These are phyloP conservation scores for Nothophoma quercina DNA, from an alignment of 2,329 filamentous ascomycete genomes.

Conservation along the genomic window DNA sequence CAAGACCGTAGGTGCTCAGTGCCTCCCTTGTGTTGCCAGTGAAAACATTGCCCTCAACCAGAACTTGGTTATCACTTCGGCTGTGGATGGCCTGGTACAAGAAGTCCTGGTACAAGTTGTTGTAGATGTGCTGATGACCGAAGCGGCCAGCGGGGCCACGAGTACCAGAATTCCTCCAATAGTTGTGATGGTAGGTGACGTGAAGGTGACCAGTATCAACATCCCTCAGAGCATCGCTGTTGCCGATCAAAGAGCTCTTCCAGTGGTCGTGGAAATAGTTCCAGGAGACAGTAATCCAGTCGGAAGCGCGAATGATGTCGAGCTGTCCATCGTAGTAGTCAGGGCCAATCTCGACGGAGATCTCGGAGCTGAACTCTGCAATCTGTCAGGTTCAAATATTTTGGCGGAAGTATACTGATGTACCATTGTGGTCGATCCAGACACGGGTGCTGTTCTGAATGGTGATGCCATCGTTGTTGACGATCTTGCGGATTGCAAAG, in stretches of 20 bases:
- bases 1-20: slow-evolving; percentile 62
- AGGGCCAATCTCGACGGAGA: slow-evolving; percentile 65
- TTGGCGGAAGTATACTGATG: accelerated
- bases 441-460: slow-evolving; percentile 65
- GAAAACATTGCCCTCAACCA: slow-evolving; percentile 60
- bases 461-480: slow-evolving; percentile 66
- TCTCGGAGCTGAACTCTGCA: slow-evolving; percentile 66
- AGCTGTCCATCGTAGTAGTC: slow-evolving; percentile 70
- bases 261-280: slow-evolving; percentile 66
- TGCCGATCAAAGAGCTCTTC: slow-evolving; percentile 68
- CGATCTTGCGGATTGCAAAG: slow-evolving; percentile 66
- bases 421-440: slow-evolving; percentile 70
- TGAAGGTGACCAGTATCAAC: slow-evolving; percentile 69
- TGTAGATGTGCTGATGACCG: slow-evolving; percentile 70
- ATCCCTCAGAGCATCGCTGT: slow-evolving; percentile 63
- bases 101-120: slow-evolving; percentile 55
- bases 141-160: slow-evolving; percentile 70
- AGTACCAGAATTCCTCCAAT: slow-evolving; percentile 69
- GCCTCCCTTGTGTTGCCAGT: slow-evolving; percentile 57
- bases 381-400: background rate
- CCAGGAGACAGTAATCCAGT: slow-evolving; percentile 66
- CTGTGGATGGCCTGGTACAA: slow-evolving; percentile 53
- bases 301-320: slow-evolving; percentile 68
- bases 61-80: slow-evolving; percentile 54
- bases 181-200: slow-evolving; percentile 73